Base-by-base conservation (phyloP, 1,139 yeast species). In the Hansenula lynferdii region DNA sequence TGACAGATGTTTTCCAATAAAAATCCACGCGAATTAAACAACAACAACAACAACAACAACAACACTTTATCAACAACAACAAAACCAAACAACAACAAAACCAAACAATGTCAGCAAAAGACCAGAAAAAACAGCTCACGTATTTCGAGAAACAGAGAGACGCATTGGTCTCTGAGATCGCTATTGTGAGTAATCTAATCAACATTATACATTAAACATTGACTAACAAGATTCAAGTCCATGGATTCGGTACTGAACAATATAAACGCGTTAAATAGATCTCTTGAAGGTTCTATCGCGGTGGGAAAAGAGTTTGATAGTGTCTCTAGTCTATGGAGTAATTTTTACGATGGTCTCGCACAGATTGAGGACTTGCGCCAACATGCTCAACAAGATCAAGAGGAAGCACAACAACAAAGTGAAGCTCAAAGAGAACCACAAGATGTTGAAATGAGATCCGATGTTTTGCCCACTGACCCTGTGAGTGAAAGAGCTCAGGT, bases 221-320 rank as follows among this genome's bases (percentile, higher is more conserved):
- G 5, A 24, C 27, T 5, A n/a, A n/a, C 7, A 15, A 15, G 11
- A 15, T 20, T n/a, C 21, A 16, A 57, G 49, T 65, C 73, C 19
- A 68, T 75, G 74, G 78, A 74, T 41, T 61, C 71, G 3, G 74
- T 75, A 8, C 54, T 75, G 38, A 65, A 69, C 47, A 72, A 71
- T 43, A 53, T 75, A 36, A 72, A 71, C 49, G 65, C 72, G 30
- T 55, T 75, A 35, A 75, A 75, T 48, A 62, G 76, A 34, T 69
- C 78, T 1, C 51, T 75, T 32, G 77, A 73, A 43, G 72, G 69
- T 20, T 67, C 72, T 3, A 64, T 72, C 15, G 74, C 75, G 3
- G 77, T 75, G 7, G 80, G 80, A 2, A 69, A 69, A 45, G 80
- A 74, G 44, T 75, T 75, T 43, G 76, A 74, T 38, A 62, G 66